These are phyloP conservation scores for Hypoxylon sp. DNA, from an alignment of 2,329 filamentous ascomycete genomes.

Conservation along the genomic window DNA sequence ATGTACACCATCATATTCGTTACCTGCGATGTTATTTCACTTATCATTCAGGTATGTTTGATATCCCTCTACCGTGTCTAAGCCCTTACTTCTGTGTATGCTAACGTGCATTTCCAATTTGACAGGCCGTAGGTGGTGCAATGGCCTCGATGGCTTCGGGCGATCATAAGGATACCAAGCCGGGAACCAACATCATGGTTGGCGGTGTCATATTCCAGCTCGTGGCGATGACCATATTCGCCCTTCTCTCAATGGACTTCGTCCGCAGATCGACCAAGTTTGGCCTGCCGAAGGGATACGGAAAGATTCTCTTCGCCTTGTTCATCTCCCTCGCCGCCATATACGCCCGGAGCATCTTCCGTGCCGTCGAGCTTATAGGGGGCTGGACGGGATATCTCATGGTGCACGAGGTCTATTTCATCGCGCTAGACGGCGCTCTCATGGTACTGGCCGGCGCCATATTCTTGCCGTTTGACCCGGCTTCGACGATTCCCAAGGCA, in stretches of 20 bases:
- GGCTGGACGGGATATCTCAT: constrained; percentile 60
- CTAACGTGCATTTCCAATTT: not conserved
- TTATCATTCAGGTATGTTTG: constrained; percentile 51
- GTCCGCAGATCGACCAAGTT: constrained; percentile 46
- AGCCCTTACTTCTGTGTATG: not conserved
- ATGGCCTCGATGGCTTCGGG: constrained; percentile 50
- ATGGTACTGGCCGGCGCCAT: constrained; percentile 56
- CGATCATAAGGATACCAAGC: constrained; percentile 48
- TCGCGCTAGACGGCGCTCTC: constrained; percentile 57
- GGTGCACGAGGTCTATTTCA: constrained; percentile 58
- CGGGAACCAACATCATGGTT: constrained; percentile 58
- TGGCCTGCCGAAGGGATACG: constrained; percentile 42
- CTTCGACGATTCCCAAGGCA: constrained; percentile 16
- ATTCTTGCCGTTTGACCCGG: constrained; percentile 55
- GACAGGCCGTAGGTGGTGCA: constrained; percentile 54
- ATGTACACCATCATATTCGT: constrained; percentile 58
- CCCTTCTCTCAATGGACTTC: constrained; percentile 50
- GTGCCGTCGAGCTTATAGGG: constrained; percentile 58
- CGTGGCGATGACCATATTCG: constrained; percentile 57
- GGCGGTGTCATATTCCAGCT: constrained; percentile 60
- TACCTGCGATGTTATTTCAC: constrained; percentile 55
- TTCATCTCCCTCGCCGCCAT: constrained; percentile 54
- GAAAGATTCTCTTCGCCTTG: constrained; percentile 47
- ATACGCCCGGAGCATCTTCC: constrained; percentile 58
- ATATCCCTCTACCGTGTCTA: not conserved